phyloP scores from a whole-genome alignment of 257 asterid genomes.

The Capsicum rhomboideum region DNA sequence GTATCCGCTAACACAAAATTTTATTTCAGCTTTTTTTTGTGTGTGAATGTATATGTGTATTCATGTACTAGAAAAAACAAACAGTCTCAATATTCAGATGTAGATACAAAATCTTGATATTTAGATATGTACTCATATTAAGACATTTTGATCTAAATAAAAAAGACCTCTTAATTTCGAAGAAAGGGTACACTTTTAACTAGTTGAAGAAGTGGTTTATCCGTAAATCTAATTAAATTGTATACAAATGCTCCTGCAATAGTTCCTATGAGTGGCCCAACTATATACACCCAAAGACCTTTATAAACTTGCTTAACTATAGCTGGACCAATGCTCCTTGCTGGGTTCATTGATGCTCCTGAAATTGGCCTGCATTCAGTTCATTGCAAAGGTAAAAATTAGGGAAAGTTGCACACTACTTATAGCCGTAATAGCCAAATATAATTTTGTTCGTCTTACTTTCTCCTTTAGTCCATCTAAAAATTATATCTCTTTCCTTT shows the following conservation, averaged over 20 bases:
- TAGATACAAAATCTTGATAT: too few relatives aligned
- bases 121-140: too few relatives aligned
- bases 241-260: slow-evolving; percentile 44
- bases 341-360: slow-evolving; percentile 93
- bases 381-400: not conserved
- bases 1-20: too few relatives aligned
- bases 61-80: too few relatives aligned
- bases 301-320: slow-evolving; percentile 32
- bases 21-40: too few relatives aligned
- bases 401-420: not conserved
- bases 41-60: too few relatives aligned
- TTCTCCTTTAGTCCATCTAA: too few relatives aligned
- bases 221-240: slow-evolving; percentile 40
- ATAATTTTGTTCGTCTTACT: too few relatives aligned
- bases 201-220: slow-evolving; percentile 19
- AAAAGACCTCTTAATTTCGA: not conserved
- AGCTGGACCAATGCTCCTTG: slow-evolving; percentile 87
- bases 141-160: too few relatives aligned
- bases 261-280: slow-evolving; percentile 57
- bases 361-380: slow-evolving; percentile 56
- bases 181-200: not conserved
- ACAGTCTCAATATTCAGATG: too few relatives aligned
- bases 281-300: slow-evolving; percentile 53
- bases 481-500: too few relatives aligned
- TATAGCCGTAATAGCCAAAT: too few relatives aligned